phyloP scores from a whole-genome alignment of 1,284 basidiomycete species.

The Athelia sp. region DNA sequence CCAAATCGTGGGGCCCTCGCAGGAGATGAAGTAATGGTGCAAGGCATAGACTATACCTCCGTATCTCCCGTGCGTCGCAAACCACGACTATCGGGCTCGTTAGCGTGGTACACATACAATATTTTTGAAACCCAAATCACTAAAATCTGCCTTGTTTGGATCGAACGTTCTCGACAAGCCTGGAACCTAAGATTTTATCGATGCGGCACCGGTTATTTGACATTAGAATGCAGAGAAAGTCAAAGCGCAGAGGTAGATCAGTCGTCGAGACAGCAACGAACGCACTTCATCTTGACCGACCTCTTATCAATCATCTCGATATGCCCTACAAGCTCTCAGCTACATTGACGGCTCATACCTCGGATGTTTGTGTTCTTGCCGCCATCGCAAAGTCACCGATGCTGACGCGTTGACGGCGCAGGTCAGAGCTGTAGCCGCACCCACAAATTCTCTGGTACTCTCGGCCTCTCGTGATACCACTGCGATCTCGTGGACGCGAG shows the following conservation, averaged over 20 bases:
- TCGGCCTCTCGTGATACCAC: conserved; percentile 90
- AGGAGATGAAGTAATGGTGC: no score
- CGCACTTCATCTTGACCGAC: no score
- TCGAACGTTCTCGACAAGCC: conserved; percentile 2
- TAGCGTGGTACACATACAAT: conserved; percentile 78
- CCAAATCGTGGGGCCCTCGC: conserved; percentile 61
- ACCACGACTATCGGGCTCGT: conserved; percentile 69
- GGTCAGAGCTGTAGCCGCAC: conserved; percentile 74
- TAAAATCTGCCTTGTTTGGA: background rate
- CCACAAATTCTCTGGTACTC: conserved; percentile 68
- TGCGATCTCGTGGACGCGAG: conserved; percentile 78
- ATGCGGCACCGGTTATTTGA: no score
- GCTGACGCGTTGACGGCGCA: conserved; percentile 28
- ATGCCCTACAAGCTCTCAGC: conserved; percentile 87
- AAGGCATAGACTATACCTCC: conserved; percentile 81
- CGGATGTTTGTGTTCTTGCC: conserved; percentile 54
- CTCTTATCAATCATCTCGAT: conserved; percentile 9
- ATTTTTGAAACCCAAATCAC: no score
- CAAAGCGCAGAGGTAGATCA: no score
- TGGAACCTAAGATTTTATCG: background rate
- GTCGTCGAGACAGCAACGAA: no score
- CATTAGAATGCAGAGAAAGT: no score
- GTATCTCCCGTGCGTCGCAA: conserved; percentile 71
- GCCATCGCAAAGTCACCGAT: conserved; percentile 11
- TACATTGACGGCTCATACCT: conserved; percentile 63